phyloP scores from a whole-genome alignment of 2,329 filamentous ascomycete genomes.

The Lomentospora prolificans region DNA sequence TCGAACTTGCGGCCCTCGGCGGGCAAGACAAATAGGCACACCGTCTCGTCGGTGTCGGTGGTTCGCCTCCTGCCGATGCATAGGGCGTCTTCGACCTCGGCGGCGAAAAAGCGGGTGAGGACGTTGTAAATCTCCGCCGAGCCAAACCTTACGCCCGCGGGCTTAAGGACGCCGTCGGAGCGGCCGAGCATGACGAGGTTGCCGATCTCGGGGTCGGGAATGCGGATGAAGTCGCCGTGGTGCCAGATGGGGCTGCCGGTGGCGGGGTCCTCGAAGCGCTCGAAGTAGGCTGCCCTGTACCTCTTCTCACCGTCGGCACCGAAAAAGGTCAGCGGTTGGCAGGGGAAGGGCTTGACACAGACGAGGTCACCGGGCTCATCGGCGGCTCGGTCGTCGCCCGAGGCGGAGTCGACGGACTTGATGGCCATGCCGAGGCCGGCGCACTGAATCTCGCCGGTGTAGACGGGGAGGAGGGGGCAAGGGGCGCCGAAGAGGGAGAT shows the following conservation, averaged over 20 bases:
- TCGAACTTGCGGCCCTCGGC: slow-evolving; percentile 44
- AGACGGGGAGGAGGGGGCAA: slow-evolving; percentile 64
- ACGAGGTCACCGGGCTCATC: slow-evolving; percentile 79
- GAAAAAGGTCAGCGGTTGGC: slow-evolving; percentile 86
- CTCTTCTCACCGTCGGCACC: slow-evolving; percentile 61
- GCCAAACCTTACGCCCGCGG: slow-evolving; percentile 82
- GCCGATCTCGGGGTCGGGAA: slow-evolving; percentile 56
- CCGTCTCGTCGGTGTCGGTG: slow-evolving; percentile 71
- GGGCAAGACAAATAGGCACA: slow-evolving; percentile 83
- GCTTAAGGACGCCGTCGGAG: slow-evolving; percentile 88
- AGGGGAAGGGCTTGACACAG: slow-evolving; percentile 78
- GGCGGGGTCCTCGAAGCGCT: slow-evolving; percentile 49
- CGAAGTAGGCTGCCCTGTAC: slow-evolving; percentile 80
- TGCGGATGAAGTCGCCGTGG: slow-evolving; percentile 81
- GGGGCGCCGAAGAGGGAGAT: slow-evolving; percentile 89
- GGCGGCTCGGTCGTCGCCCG: slow-evolving; percentile 42
- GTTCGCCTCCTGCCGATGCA: slow-evolving; percentile 71
- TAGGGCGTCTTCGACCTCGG: slow-evolving; percentile 72
- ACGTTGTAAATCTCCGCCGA: slow-evolving; percentile 95
- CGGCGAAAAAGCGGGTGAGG: slow-evolving; percentile 71
- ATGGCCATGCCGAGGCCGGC: slow-evolving; percentile 74
- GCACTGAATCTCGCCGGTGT: slow-evolving; percentile 66
- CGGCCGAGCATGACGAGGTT: slow-evolving; percentile 85
- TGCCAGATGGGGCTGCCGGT: slow-evolving; percentile 63
- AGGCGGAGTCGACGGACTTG: slow-evolving; percentile 45